These are phyloP conservation scores for Brettanomyces naardenensis DNA, from an alignment of 805 yeast genomes.

Conservation along the genomic window DNA sequence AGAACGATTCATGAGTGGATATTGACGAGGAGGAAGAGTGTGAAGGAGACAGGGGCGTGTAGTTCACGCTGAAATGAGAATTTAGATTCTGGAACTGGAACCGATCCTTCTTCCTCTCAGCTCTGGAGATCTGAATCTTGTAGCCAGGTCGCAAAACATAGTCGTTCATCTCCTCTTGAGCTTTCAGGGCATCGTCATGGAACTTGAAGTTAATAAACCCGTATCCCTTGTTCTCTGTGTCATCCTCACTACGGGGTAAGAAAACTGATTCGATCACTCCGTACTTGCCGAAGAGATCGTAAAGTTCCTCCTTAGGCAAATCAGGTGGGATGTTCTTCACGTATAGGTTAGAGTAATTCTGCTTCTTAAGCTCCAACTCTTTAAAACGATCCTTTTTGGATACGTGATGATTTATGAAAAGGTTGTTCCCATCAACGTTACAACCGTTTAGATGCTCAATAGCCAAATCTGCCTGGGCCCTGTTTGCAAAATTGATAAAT, in stretches of 20 bases:
- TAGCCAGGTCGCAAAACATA: slow-evolving; percentile 27
- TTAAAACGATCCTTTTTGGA: slow-evolving; percentile 54
- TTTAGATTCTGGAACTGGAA: slow-evolving; percentile 17
- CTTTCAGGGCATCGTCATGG: slow-evolving; percentile 41
- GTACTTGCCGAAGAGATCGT: slow-evolving; percentile 34
- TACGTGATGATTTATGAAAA: slow-evolving; percentile 56
- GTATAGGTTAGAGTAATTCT: slow-evolving; percentile 47
- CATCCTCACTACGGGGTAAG: slow-evolving; percentile 36
- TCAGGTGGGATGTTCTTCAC: slow-evolving; percentile 41
- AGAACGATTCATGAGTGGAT: neutral
- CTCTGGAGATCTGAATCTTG: slow-evolving; percentile 31
- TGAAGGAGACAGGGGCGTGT: neutral
- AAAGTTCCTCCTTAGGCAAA: slow-evolving; percentile 30
- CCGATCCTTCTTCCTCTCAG: slow-evolving; percentile 32
- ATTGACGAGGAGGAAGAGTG: neutral
- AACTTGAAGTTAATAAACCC: slow-evolving; percentile 46
- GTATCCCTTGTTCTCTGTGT: slow-evolving; percentile 30
- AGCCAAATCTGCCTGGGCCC: slow-evolving; percentile 55
- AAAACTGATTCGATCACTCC: slow-evolving; percentile 44
- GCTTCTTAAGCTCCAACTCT: slow-evolving; percentile 35
- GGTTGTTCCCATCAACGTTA: slow-evolving; percentile 23
- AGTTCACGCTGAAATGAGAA: neutral
- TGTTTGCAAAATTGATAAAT: slow-evolving; percentile 54
- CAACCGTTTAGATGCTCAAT: slow-evolving; percentile 32
- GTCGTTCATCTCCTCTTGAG: slow-evolving; percentile 42